phyloP scores from a whole-genome alignment of 1,284 basidiomycete genomes.

The Cryptococcus jaspeensis region DNA sequence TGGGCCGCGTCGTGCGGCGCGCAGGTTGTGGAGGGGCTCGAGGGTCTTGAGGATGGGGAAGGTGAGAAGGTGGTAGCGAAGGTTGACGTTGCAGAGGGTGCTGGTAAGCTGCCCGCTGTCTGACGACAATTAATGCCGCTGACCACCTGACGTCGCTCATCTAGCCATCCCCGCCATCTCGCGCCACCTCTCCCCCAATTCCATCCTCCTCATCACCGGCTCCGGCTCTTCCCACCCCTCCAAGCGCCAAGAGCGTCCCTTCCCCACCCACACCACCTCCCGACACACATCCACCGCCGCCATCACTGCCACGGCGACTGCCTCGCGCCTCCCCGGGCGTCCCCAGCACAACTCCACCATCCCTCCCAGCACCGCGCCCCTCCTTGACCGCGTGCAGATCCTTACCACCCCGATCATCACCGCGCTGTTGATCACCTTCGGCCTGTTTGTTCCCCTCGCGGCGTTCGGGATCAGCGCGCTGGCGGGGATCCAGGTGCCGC shows the following conservation, averaged over 20 bases:
- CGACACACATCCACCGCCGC: constrained; percentile 10
- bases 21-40: constrained; percentile 19
- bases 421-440: constrained; percentile 65
- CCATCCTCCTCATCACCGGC: constrained; percentile 41
- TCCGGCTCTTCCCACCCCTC: constrained; percentile 14
- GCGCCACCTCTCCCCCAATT: constrained; percentile 5
- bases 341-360: constrained; percentile 26
- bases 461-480: constrained; percentile 67
- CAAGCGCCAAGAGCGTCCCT: constrained; percentile 21
- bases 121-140: neutral
- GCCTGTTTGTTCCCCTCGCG: constrained; percentile 69
- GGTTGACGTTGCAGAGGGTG: constrained; percentile 15
- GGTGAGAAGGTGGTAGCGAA: constrained; percentile 23
- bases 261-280: constrained; percentile 19
- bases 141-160: neutral
- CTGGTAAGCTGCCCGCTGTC: constrained; percentile 17
- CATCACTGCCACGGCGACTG: constrained; percentile 1
- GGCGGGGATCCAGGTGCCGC: constrained; percentile 68
- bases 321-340: constrained; percentile 4
- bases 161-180: constrained; percentile 13
- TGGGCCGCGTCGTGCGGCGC: constrained; percentile 44
- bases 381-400: constrained; percentile 68
- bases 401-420: constrained; percentile 77
- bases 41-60: neutral
- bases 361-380: constrained; percentile 27